phyloP scores from a whole-genome alignment of 2,329 filamentous ascomycete genomes.

The Phialemonium atrogriseum region DNA sequence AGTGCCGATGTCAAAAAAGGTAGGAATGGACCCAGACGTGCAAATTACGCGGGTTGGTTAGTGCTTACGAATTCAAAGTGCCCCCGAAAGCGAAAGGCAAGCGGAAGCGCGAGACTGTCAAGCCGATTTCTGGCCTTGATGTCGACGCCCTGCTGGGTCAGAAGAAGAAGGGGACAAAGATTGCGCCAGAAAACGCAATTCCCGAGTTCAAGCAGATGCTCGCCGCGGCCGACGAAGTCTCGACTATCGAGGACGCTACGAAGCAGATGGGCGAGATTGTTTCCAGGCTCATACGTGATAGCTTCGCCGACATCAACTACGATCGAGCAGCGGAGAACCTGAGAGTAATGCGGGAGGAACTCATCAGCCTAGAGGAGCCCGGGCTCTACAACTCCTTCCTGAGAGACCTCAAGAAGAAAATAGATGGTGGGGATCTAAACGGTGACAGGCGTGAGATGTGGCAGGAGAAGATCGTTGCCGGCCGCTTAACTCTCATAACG shows the following conservation, averaged over 20 bases:
- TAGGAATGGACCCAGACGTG: conserved; percentile 23
- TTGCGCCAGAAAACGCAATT: conserved; percentile 64
- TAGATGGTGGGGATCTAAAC: conserved; percentile 61
- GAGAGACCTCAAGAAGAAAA: conserved; percentile 59
- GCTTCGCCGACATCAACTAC: conserved; percentile 69
- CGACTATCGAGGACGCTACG: conserved; percentile 56
- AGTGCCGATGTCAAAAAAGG: conserved; percentile 78
- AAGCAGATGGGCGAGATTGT: conserved; percentile 70
- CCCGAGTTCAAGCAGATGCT: conserved; percentile 85
- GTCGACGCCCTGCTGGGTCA: conserved; percentile 68
- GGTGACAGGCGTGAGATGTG: conserved; percentile 79
- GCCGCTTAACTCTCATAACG: conserved; percentile 66
- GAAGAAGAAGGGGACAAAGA: conserved; percentile 21
- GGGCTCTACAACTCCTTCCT: conserved; percentile 69
- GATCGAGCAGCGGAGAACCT: conserved; percentile 67
- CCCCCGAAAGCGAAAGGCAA: conserved; percentile 71
- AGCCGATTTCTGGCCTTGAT: conserved; percentile 85
- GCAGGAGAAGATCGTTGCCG: conserved; percentile 57
- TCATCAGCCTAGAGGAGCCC: conserved; percentile 68
- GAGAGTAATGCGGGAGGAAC: conserved; percentile 67
- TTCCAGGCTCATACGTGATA: conserved; percentile 58
- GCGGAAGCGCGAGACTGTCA: conserved; percentile 59
- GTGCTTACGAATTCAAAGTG: conserved; percentile 40
- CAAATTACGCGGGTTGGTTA: too few species aligned
- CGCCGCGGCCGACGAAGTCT: conserved; percentile 47